phyloP scores from a whole-genome alignment of 345 rosid species.

The Moricandia moricandioides region DNA sequence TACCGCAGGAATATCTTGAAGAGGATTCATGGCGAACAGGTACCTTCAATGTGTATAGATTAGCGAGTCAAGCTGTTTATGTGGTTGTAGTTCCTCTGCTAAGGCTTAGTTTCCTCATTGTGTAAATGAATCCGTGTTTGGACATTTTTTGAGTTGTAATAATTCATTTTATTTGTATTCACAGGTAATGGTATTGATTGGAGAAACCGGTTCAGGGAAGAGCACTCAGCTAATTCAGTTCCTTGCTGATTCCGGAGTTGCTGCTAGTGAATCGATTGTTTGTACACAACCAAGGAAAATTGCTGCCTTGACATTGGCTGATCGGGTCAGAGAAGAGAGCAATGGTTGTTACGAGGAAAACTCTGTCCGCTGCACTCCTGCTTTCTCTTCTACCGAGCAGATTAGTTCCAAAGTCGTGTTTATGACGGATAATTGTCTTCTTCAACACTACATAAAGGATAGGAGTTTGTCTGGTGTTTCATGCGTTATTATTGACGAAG shows the following conservation, averaged over 20 bases:
- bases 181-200: slow-evolving; percentile 73
- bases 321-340: slow-evolving; percentile 76
- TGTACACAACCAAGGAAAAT: slow-evolving; percentile 93
- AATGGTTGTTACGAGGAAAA: slow-evolving; percentile 57
- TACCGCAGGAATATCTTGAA: slow-evolving; percentile 49
- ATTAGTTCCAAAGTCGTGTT: slow-evolving; percentile 60
- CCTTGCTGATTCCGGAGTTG: slow-evolving; percentile 83
- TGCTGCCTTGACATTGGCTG: slow-evolving; percentile 70
- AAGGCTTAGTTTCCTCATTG: neutral
- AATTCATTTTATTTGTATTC: slow-evolving; percentile 2
- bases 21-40: slow-evolving; percentile 54
- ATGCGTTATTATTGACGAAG: slow-evolving; percentile 81
- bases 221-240: slow-evolving; percentile 91
- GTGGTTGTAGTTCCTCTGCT: slow-evolving; percentile 6
- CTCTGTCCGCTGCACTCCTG: slow-evolving; percentile 49
- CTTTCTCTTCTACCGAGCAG: slow-evolving; percentile 57
- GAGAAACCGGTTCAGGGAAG: slow-evolving; percentile 97
- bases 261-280: slow-evolving; percentile 54
- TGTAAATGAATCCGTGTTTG: neutral
- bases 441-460: slow-evolving; percentile 72
- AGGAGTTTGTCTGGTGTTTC: slow-evolving; percentile 69
- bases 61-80: neutral
- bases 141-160: neutral
- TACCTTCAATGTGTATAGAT: slow-evolving; percentile 3
- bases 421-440: slow-evolving; percentile 84